Percentiles rank a stretch among this genome's conserved stretches.
Evolutionary conservation across 2,329 filamentous ascomycete species (phyloP).

Genomic region (Aureobasidium sp.): DNA sequence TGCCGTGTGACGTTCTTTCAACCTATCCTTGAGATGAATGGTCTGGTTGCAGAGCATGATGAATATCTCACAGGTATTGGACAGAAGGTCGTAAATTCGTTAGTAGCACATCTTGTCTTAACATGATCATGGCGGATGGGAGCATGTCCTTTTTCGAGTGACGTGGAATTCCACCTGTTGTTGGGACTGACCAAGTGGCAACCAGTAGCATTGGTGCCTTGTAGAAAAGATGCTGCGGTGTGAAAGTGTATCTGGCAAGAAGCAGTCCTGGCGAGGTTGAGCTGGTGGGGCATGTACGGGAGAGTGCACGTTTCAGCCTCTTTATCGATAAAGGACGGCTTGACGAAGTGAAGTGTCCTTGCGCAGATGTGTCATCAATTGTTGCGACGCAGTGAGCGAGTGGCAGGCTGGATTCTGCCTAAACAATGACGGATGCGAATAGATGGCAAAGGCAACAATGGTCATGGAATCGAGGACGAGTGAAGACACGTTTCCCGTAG

Average conservation of each 20-base stretch:
- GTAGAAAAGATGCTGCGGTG: background rate
- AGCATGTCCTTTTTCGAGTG: background rate
- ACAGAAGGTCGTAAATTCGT: background rate
- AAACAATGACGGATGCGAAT: background rate
- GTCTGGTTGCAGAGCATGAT: background rate
- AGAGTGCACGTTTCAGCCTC: background rate
- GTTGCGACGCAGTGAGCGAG: background rate
- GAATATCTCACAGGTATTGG: background rate
- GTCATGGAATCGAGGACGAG: background rate
- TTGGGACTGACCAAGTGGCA: background rate
- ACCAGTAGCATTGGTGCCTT: background rate
- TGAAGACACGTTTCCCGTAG: constrained; percentile 6
- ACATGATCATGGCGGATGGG: background rate
- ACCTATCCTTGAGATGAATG: background rate
- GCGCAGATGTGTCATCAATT: background rate
- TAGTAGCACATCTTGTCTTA: background rate
- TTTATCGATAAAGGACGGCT: background rate
- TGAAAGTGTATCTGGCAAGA: no score
- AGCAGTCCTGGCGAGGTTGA: background rate
- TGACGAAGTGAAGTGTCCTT: background rate
- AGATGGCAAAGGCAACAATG: background rate
- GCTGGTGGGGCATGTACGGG: background rate
- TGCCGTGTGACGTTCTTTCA: background rate
- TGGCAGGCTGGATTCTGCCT: background rate
- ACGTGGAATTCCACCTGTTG: background rate